Evolutionary conservation across 2,329 filamentous ascomycete genomes (phyloP).

Genomic region (Fusarium sp.): DNA sequence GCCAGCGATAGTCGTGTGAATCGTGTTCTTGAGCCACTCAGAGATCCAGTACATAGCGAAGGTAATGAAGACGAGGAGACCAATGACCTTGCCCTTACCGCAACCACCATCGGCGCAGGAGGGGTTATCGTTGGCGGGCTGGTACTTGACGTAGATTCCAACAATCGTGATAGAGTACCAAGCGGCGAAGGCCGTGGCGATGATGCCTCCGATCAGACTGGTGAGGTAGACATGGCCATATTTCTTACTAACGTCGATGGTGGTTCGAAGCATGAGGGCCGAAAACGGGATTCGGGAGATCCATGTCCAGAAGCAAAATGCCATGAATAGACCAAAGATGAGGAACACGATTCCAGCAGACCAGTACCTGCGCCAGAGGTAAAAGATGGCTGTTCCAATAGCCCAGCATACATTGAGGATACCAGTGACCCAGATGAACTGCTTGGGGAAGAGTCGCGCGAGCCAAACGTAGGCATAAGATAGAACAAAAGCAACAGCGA

Average conservation of each 20-base stretch:
- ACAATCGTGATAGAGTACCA: slow-evolving; percentile 91
- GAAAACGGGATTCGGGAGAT: slow-evolving; percentile 91
- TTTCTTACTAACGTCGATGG: slow-evolving; percentile 85
- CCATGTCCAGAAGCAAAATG: slow-evolving; percentile 89
- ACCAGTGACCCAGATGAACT: slow-evolving; percentile 92
- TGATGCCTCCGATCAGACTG: slow-evolving; percentile 83
- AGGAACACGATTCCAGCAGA: slow-evolving; percentile 89
- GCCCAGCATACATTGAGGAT: slow-evolving; percentile 88
- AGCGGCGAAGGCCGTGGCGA: slow-evolving; percentile 80
- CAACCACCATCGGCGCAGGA: slow-evolving; percentile 73
- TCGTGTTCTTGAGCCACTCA: slow-evolving; percentile 93
- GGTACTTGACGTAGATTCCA: slow-evolving; percentile 85
- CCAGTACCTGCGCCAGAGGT: slow-evolving; percentile 81
- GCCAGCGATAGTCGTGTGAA: slow-evolving; percentile 87
- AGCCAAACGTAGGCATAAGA: slow-evolving; percentile 82
- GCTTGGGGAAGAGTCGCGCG: slow-evolving; percentile 83
- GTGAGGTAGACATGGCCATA: slow-evolving; percentile 90
- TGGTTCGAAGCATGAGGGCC: slow-evolving; percentile 87
- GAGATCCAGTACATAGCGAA: slow-evolving; percentile 96
- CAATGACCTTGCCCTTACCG: slow-evolving; percentile 81
- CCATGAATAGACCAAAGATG: slow-evolving; percentile 78
- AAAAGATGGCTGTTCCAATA: slow-evolving; percentile 88
- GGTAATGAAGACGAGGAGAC: slow-evolving; percentile 85
- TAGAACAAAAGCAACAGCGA: slow-evolving; percentile 78
- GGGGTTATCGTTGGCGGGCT: slow-evolving; percentile 69